Evolutionary conservation across 2,329 filamentous ascomycete genomes (phyloP), one percentile per base, ranked within the genome.

Genomic region (Geosmithia morbida): DNA sequence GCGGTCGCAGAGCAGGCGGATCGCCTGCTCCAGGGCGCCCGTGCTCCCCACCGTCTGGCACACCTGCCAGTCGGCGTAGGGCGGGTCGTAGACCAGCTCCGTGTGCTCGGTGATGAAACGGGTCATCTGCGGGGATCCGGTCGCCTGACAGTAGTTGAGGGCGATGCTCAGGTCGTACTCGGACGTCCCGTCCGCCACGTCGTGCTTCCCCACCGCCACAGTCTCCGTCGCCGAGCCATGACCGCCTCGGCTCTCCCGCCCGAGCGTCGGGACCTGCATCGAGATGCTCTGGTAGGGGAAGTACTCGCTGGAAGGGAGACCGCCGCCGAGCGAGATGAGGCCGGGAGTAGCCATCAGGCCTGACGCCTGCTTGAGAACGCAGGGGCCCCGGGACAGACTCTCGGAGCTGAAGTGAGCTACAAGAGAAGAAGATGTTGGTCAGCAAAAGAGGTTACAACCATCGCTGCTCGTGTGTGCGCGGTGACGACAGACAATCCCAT

Each of bases 71-170:
- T 98, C 89, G 18, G 81, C 75, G 61, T 97, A 97, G 0, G 86
- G 87, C n/a, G 90, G 89, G 51, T 79, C 74, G 63, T 87, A 86
- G 16, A 95, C 80, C 48, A 97, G 79, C 66, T 98, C 90, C 0
- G 89, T 94, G 66, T 97, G 92, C 69, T 98, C 92, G 0, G 89
- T 94, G 46, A 97, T 72, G 67, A 85, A 97, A 50, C 92, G 81
- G 52, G 96, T 69, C 62, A 98, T 72, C 66, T 95, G 92, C 3
- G 87, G 84, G 11, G 87, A 79, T 17, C 92, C 92, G 17, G 80
- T 80, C 8, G 88, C 82, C 66, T 95, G 88, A 33, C 85, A 87
- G 62, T 98, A 98, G 67, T 98, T 97, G 61, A 96, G 81, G 1
- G 85, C 85, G 51, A 94, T 87, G 43, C 85, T 79, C 46, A 98